phyloP scores from a whole-genome alignment of 257 asterid genomes.

The Craterostigma plantagineum region DNA sequence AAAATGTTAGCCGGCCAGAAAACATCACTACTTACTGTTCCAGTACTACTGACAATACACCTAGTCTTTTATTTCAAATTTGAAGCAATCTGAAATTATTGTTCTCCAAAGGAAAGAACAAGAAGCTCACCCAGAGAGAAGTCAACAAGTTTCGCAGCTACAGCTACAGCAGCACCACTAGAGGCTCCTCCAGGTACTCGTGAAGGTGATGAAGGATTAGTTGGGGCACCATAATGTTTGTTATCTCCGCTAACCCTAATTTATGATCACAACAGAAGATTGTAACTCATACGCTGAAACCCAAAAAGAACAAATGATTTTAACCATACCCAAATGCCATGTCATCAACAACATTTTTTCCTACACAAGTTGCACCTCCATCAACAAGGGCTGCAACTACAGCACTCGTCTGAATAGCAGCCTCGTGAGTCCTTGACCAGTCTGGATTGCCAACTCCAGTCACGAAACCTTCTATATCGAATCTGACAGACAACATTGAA shows the following conservation, averaged over 20 bases:
- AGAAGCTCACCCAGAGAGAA: constrained; percentile 69
- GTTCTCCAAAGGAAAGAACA: background rate
- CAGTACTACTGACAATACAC: too few species aligned
- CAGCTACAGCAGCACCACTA: constrained; percentile 98
- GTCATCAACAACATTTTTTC: constrained; percentile 79
- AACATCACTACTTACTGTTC: too few species aligned
- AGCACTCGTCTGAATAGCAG: constrained; percentile 53
- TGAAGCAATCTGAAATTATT: too few species aligned
- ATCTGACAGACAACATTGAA: constrained; percentile 30
- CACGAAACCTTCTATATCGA: constrained; percentile 58
- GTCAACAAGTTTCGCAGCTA: constrained; percentile 75
- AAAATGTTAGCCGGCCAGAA: too few species aligned
- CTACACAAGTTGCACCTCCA: constrained; percentile 81
- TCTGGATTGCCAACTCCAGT: constrained; percentile 96
- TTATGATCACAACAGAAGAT: background rate
- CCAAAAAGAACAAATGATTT: constrained; percentile 3
- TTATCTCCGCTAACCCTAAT: constrained; percentile 69
- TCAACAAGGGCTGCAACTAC: constrained; percentile 72
- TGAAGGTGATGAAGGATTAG: constrained; percentile 72
- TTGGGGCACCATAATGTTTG: constrained; percentile 77
- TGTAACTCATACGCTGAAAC: too few species aligned
- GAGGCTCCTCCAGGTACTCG: constrained; percentile 91
- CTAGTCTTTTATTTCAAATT: too few species aligned
- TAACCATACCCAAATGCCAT: constrained; percentile 66
- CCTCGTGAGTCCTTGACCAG: constrained; percentile 70